These are phyloP conservation scores for Funneliformis caledonium DNA, from an alignment of 371 early-diverging fungal genomes.

Conservation along the genomic window DNA sequence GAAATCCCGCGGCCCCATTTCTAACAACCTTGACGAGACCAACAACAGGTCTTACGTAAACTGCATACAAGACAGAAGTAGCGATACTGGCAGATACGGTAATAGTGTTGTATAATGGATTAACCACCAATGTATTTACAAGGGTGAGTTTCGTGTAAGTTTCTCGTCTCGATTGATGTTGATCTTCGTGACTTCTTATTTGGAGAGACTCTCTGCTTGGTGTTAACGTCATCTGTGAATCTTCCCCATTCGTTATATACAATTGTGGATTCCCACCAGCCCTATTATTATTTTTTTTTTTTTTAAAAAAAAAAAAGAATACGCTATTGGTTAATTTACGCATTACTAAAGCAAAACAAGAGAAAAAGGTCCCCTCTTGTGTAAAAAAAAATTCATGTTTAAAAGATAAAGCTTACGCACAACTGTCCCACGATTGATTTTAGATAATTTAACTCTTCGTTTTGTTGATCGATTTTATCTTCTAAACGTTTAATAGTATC, in stretches of 20 bases:
- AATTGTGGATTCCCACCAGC: too few relatives aligned
- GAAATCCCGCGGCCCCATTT: neutral
- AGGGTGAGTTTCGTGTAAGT: neutral
- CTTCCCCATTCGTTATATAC: neutral
- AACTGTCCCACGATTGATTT: conserved; percentile 3
- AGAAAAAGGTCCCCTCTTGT: too few relatives aligned
- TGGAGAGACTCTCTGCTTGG: too few relatives aligned
- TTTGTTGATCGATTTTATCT: conserved; percentile 7
- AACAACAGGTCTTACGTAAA: conserved; percentile 32
- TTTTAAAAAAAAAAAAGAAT: neutral
- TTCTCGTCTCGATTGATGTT: neutral
- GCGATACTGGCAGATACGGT: neutral
- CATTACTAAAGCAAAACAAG: neutral
- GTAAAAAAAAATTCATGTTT: neutral
- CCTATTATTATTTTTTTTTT: too few relatives aligned
- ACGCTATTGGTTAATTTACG: neutral
- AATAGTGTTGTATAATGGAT: conserved; percentile 20
- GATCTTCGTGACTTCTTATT: too few relatives aligned
- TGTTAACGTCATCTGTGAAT: neutral
- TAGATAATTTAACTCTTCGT: neutral
- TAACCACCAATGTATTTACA: conserved; percentile 38
- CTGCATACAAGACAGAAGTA: conserved; percentile 8
- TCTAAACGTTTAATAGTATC: conserved; percentile 23
- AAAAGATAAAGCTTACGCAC: conserved; percentile 19
- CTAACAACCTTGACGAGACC: neutral